Conservation (phyloP, 1,139 yeast genomes). For the Suhomyces wounanorum region DNA sequence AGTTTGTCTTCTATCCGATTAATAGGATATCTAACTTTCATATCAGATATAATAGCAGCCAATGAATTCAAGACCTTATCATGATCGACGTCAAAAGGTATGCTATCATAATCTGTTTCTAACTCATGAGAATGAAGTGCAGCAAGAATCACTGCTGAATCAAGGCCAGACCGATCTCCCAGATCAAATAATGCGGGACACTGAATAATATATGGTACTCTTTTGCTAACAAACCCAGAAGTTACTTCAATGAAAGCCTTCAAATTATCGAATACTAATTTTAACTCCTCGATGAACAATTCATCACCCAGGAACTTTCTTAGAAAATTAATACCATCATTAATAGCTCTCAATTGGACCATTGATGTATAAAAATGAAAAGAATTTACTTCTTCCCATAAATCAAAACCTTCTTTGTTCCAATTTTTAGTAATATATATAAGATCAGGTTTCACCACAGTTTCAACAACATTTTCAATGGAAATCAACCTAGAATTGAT, state of each 20-base stretch:
- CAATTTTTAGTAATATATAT: conserved; percentile 64
- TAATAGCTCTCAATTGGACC: conserved; percentile 70
- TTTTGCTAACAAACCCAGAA: conserved; percentile 47
- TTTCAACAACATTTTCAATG: conserved; percentile 42
- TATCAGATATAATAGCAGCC: conserved; percentile 58
- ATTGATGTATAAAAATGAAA: conserved; percentile 77
- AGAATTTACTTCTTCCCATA: conserved; percentile 89
- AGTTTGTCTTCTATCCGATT: conserved; percentile 50
- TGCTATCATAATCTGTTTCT: conserved; percentile 31
- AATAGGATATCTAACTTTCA: conserved; percentile 75
- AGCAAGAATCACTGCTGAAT: conserved; percentile 76
- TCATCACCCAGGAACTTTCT: conserved; percentile 32
- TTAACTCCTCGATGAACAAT: conserved; percentile 24
- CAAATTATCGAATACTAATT: conserved; percentile 25
- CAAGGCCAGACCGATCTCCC: conserved; percentile 67
- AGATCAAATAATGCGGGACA: conserved; percentile 53
- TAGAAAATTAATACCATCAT: conserved; percentile 56
- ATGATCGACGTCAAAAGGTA: conserved; percentile 65
- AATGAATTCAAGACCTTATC: conserved; percentile 59
- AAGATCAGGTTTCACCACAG: conserved; percentile 71
- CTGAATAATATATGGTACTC: conserved; percentile 63
- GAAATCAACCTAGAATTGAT: conserved; percentile 26
- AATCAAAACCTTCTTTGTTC: conserved; percentile 70
- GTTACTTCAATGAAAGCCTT: conserved; percentile 39
- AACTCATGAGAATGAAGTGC: conserved; percentile 64